Base-by-base conservation (phyloP, 2,329 filamentous ascomycete species). In the Bipolaris bicolor region DNA sequence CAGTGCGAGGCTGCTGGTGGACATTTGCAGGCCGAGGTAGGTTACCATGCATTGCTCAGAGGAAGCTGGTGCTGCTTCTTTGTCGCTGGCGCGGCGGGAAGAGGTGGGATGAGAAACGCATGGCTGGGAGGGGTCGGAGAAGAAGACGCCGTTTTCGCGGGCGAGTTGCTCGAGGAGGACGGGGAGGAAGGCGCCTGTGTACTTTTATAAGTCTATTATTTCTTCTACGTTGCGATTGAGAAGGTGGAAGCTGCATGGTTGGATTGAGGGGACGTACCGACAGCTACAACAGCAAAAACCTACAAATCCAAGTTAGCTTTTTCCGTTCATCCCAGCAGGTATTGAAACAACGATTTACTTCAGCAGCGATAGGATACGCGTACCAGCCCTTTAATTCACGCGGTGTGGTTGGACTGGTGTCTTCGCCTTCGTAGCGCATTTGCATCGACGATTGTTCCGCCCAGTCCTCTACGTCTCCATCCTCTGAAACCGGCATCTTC, bases 1-100 rank as follows among this genome's bases (percentile, higher is more conserved):
- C 90, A 97, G 92, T 66, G 91, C 92, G 75, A 97, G 97, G 75
- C 91, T 96, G 24, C 92, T 90, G 1, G 92, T 96, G 73, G 96
- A 97, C 76, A 97, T 88, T 61, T 93, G 87, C 57, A 88, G 78
- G 1, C 92, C 92, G 34, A 96, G 78, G 7, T 96, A 82, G 58
- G 87, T 86, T 46, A 97, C 84, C 62, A 97, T 81, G 72, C 93
- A 98, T 70, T 93, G 90, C 41, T 64, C 64, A 4, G 45, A 39
- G 49, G 26, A 29, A 10, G 26, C 26, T 10, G 24, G 24, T 29
- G 26, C 26, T 29, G 26, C 26, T 10, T 10, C 26, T 29, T 29
- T 29, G 2, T 10, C 26, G 26, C 26, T 29, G 26, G 7, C 7
- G 26, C 26, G 26, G 26, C 26, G 26, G 9, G 26, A 29, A 29